Evolutionary conservation across 495 filamentous ascomycete genomes (phyloP).

Genomic region (Bacidia rubella): DNA sequence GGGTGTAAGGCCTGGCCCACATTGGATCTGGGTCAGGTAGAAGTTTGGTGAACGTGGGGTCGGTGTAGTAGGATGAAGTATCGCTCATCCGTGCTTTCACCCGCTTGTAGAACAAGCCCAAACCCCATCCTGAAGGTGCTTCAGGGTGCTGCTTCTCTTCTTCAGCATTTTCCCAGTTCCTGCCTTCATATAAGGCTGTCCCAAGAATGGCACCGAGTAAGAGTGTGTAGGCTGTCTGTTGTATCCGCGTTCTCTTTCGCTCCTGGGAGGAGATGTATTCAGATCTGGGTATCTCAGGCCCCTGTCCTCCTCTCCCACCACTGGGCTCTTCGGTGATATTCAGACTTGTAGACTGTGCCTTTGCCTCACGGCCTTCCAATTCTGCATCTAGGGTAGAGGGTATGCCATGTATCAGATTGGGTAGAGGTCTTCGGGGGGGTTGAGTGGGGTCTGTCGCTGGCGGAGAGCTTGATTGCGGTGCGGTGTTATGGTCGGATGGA

Average conservation of each 20-base stretch:
- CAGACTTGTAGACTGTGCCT: slow-evolving; percentile 24
- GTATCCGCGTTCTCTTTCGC: slow-evolving; percentile 55
- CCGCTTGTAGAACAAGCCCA: slow-evolving; percentile 64
- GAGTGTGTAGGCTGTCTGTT: slow-evolving; percentile 49
- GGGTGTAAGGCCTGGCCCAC: slow-evolving; percentile 76
- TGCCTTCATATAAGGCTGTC: slow-evolving; percentile 56
- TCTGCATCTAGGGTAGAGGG: slow-evolving; percentile 69
- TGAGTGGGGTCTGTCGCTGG: slow-evolving; percentile 14
- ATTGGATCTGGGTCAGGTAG: slow-evolving; percentile 77
- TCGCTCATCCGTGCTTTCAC: slow-evolving; percentile 58
- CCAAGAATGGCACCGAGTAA: slow-evolving; percentile 36
- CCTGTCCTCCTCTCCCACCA: slow-evolving; percentile 36
- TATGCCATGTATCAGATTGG: slow-evolving; percentile 82
- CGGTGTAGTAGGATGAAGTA: slow-evolving; percentile 80
- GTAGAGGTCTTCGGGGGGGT: slow-evolving; percentile 39
- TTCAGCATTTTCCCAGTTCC: slow-evolving; percentile 73
- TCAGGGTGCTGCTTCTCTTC: slow-evolving; percentile 50
- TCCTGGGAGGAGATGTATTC: slow-evolving; percentile 87
- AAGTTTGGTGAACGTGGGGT: slow-evolving; percentile 87
- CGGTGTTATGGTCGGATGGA: slow-evolving; percentile 26
- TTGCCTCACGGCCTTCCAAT: slow-evolving; percentile 37
- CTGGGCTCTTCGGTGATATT: slow-evolving; percentile 46
- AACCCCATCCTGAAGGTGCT: slow-evolving; percentile 59
- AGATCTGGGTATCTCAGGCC: slow-evolving; percentile 57
- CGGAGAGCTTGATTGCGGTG: slow-evolving; percentile 20